A percentile compares a stretch with the other conserved stretches of the same genome.
Evolutionary conservation across 768 basidiomycete genomes (phyloP).

Genomic region (Amanita polypyramis): DNA sequence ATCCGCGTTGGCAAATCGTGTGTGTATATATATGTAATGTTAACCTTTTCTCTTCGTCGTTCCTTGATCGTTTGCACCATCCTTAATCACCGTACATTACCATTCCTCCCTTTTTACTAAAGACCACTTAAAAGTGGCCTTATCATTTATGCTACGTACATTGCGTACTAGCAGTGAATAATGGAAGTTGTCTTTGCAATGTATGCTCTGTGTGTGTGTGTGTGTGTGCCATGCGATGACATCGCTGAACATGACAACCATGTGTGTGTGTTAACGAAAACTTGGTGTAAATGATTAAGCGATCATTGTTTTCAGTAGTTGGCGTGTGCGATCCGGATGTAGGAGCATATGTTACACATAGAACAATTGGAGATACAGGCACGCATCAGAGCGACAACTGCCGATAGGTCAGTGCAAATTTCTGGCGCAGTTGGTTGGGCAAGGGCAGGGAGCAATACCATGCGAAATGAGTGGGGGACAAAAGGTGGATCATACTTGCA

Average conservation of each 20-base stretch:
- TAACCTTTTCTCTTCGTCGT: neutral
- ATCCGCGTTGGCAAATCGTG: constrained; percentile 4
- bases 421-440: neutral
- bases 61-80: constrained; percentile 2
- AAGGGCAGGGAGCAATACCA: neutral
- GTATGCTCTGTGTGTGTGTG: neutral
- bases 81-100: constrained; percentile 9
- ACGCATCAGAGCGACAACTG: neutral
- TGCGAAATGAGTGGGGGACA: neutral
- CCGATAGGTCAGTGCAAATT: neutral
- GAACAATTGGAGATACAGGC: too few relatives aligned
- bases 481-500: neutral
- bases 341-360: too few relatives aligned
- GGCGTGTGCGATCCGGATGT: too few relatives aligned
- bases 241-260: neutral
- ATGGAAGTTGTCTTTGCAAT: neutral
- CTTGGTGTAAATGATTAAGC: neutral
- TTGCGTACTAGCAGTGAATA: constrained; percentile 5
- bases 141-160: constrained; percentile 2
- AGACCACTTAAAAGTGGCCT: neutral
- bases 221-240: too few relatives aligned
- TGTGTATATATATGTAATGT: constrained; percentile 9
- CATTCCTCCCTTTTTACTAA: neutral
- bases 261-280: neutral
- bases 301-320: too few relatives aligned